Conservation (phyloP, 345 rosid species). For the Mangifera indica region DNA sequence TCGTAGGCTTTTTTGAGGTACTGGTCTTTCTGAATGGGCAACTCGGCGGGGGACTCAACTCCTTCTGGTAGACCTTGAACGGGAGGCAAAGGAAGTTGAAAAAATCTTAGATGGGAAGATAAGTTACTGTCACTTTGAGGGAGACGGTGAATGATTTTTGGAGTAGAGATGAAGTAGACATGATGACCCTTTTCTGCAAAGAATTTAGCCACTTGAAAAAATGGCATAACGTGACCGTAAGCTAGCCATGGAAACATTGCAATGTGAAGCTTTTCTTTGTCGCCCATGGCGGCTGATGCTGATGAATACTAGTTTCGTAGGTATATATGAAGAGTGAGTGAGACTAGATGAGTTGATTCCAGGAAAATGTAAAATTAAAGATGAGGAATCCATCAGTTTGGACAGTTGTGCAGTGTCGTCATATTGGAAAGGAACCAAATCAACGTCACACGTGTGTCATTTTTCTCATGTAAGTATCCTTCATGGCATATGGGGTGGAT, state of each 20-base stretch:
- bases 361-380: no score
- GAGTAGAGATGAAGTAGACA: slow-evolving; percentile 18
- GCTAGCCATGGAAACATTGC: slow-evolving; percentile 22
- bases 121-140: not conserved
- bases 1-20: slow-evolving; percentile 12
- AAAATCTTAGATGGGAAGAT: not conserved
- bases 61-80: not conserved
- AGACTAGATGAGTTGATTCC: no score
- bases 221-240: slow-evolving; percentile 17
- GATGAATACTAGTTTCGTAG: not conserved
- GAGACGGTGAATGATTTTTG: slow-evolving; percentile 6
- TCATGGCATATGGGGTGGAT: no score
- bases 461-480: no score
- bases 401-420: no score
- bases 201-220: slow-evolving; percentile 13
- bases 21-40: slow-evolving; percentile 8
- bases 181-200: slow-evolving; percentile 15
- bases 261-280: slow-evolving; percentile 3
- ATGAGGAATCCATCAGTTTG: no score
- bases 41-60: slow-evolving; percentile 11
- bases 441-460: no score
- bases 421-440: no score
- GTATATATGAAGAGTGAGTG: no score
- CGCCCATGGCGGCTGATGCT: not conserved
- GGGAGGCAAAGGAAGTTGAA: slow-evolving; percentile 3